phyloP scores from a whole-genome alignment of 1,139 yeast genomes.

The Geotrichum phurueaensis region DNA sequence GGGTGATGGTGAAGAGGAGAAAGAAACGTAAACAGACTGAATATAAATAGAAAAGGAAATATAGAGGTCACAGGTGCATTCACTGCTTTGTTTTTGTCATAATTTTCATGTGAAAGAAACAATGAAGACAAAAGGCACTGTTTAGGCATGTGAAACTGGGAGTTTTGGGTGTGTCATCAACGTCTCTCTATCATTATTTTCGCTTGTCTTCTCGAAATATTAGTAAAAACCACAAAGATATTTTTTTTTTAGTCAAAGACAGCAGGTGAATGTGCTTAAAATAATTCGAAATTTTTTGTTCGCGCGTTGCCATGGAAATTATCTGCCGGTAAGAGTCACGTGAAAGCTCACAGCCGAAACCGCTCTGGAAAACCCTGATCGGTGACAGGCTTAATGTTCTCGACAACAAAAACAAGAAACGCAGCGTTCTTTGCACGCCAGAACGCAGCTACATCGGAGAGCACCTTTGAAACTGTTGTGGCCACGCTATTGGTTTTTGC shows the following conservation, averaged over 20 bases:
- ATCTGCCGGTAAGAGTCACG: neutral
- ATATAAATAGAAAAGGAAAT: neutral
- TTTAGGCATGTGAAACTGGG: slow-evolving; percentile 1
- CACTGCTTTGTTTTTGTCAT: neutral
- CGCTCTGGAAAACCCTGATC: neutral
- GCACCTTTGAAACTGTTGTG: neutral
- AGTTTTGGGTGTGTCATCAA: neutral
- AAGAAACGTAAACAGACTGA: neutral
- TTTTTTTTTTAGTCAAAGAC: no score
- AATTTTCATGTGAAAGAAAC: neutral
- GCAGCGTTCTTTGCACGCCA: slow-evolving; percentile 5
- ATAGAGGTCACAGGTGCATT: neutral
- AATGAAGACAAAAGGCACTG: neutral
- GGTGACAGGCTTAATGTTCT: neutral
- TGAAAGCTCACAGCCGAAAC: neutral
- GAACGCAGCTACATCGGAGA: slow-evolving; percentile 1
- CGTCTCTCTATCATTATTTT: no score
- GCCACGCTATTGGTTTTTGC: neutral
- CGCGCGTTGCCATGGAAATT: no score
- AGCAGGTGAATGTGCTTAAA: no score
- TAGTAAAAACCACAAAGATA: no score
- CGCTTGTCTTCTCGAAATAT: no score
- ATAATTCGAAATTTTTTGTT: no score
- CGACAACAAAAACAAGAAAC: slow-evolving; percentile 10
- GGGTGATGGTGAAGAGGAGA: neutral